A percentile compares a stretch with the other conserved stretches of the same genome.
phyloP scores from a whole-genome alignment of 495 filamentous ascomycete species.

The Glarea lozoyensis region DNA sequence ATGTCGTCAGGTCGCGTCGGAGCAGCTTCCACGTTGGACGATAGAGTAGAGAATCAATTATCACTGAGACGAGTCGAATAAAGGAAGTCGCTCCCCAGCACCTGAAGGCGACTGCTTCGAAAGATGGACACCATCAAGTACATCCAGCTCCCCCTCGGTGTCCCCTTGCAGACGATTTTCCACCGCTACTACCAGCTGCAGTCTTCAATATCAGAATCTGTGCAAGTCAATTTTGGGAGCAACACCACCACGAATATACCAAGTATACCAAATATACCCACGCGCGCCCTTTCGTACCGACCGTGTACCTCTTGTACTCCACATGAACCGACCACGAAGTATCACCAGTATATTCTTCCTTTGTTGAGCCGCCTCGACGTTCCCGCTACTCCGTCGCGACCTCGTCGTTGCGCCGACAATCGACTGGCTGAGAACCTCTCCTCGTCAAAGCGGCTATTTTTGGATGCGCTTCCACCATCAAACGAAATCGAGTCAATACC shows the following conservation, averaged over 20 bases:
- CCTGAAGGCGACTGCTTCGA: conserved; percentile 19
- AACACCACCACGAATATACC: conserved; percentile 7
- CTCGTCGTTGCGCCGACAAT: conserved; percentile 6
- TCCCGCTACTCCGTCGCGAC: conserved; percentile 11
- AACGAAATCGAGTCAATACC: conserved; percentile 18
- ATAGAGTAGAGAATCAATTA: not conserved
- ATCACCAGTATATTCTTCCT: not conserved
- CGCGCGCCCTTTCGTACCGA: no score
- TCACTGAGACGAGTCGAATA: conserved; percentile 11
- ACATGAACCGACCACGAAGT: no score
- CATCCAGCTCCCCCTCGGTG: conserved; percentile 12
- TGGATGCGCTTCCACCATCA: conserved; percentile 13
- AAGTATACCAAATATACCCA: no score
- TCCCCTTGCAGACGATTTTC: conserved; percentile 19
- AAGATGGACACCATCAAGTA: conserved; percentile 23
- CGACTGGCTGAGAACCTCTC: conserved; percentile 16
- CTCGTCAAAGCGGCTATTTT: conserved; percentile 20
- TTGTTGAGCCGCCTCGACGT: conserved; percentile 6
- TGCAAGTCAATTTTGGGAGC: conserved; percentile 17
- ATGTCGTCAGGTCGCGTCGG: conserved; percentile 11
- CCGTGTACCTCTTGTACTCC: no score
- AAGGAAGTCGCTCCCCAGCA: conserved; percentile 11
- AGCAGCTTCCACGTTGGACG: not conserved
- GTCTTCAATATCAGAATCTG: conserved; percentile 9
- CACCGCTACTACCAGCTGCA: no score